Evolutionary conservation across 345 rosid genomes (phyloP).

Genomic region (Toxicodendron radicans): DNA sequence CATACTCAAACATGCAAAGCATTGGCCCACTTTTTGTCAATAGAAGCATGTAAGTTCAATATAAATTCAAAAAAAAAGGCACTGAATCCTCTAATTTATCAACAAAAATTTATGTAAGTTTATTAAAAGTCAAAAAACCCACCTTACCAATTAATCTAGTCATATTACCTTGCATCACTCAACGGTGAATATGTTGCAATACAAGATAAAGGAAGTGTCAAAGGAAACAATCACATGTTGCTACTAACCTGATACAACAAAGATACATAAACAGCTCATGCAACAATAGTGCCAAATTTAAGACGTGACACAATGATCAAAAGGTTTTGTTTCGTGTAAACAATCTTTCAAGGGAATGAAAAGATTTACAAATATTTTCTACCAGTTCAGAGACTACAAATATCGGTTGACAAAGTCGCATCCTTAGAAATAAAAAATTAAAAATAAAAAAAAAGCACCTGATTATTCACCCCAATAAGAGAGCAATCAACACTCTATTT

Average conservation of each 20-base stretch:
- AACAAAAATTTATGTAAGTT: neutral
- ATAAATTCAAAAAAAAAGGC: neutral
- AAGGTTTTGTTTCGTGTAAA: neutral
- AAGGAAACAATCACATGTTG: neutral
- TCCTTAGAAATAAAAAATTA: neutral
- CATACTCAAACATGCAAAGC: neutral
- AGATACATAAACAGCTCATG: constrained; percentile 2
- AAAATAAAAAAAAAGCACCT: neutral
- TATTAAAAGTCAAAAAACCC: neutral
- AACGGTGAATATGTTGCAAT: neutral
- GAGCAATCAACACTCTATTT: neutral
- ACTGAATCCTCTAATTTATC: neutral
- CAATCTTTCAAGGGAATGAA: neutral
- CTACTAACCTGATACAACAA: constrained; percentile 9
- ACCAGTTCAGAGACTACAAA: neutral
- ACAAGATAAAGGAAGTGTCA: neutral
- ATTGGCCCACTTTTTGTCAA: neutral
- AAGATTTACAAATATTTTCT: neutral
- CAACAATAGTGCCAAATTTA: constrained; percentile 4
- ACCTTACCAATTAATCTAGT: constrained; percentile 6
- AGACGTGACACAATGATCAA: constrained; percentile 4
- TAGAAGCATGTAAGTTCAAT: neutral
- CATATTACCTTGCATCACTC: neutral
- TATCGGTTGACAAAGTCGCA: neutral
- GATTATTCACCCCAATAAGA: neutral